phyloP scores from a whole-genome alignment of 2,329 filamentous ascomycete genomes.

The Alternaria angustiovoidea region DNA sequence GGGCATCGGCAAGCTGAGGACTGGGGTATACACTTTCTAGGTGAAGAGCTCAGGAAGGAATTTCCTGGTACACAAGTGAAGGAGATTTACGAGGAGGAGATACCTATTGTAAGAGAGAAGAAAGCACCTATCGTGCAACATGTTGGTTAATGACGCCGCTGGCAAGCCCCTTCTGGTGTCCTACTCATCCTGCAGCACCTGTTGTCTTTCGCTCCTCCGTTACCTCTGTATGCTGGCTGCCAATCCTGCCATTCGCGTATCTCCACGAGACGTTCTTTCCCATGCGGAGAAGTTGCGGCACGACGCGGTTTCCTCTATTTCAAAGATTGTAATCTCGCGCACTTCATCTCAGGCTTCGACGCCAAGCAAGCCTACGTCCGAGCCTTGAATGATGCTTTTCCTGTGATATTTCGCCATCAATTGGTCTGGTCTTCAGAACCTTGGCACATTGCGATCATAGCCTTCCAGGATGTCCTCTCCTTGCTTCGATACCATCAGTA shows the following conservation, averaged over 20 bases:
- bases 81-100: constrained; percentile 50
- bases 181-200: not conserved
- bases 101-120: constrained; percentile 10
- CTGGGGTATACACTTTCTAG: constrained; percentile 52
- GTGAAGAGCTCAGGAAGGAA: constrained; percentile 31
- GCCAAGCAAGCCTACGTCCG: not conserved
- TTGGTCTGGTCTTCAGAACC: not conserved
- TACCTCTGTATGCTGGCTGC: not conserved
- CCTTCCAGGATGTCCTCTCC: constrained; percentile 2
- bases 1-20: constrained; percentile 51
- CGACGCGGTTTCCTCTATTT: not conserved
- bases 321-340: not conserved
- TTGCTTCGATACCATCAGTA: constrained; percentile 18
- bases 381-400: too few species aligned
- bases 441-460: not conserved
- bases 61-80: constrained; percentile 45
- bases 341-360: not conserved
- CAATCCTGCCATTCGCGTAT: not conserved
- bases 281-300: not conserved
- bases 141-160: not conserved
- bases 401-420: not conserved
- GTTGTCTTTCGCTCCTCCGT: not conserved
- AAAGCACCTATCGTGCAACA: constrained; percentile 2
- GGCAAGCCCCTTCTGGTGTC: not conserved
- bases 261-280: not conserved